A percentile compares a stretch with the other conserved stretches of the same genome.
These are phyloP conservation scores for Umbelopsis sp. DNA, from an alignment of 192 early-diverging fungal species.

Conservation along the genomic window DNA sequence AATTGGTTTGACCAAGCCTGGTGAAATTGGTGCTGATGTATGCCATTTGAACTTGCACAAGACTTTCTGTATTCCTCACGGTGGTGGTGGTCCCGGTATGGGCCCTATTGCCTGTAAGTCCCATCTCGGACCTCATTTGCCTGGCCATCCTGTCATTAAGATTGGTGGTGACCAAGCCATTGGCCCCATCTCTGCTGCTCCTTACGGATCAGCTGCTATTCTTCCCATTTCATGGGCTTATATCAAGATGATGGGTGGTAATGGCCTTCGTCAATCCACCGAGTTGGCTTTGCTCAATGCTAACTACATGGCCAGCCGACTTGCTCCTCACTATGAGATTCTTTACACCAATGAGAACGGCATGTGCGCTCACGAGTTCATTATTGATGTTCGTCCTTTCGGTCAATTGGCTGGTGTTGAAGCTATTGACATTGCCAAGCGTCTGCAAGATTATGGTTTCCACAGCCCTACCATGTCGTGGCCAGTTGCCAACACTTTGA, in stretches of 20 bases:
- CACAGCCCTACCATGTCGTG: slow-evolving; percentile 99
- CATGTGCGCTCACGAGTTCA: slow-evolving; percentile 99
- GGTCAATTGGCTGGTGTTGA: slow-evolving; percentile 74
- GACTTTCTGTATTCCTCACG: slow-evolving; percentile 98
- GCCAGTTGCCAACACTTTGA: slow-evolving; percentile 98
- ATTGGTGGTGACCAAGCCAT: slow-evolving; percentile 78
- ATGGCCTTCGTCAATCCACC: slow-evolving; percentile 87
- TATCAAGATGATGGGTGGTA: slow-evolving; percentile 96
- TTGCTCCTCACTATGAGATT: slow-evolving; percentile 90
- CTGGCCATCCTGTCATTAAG: slow-evolving; percentile 85
- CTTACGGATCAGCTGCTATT: slow-evolving; percentile 94
- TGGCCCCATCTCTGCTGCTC: slow-evolving; percentile 95
- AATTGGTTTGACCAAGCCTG: slow-evolving; percentile 83
- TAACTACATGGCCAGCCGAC: slow-evolving; percentile 96
- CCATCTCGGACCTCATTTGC: slow-evolving; percentile 90
- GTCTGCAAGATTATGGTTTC: slow-evolving; percentile 98
- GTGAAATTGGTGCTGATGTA: slow-evolving; percentile 97
- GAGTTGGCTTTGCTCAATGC: slow-evolving; percentile 94
- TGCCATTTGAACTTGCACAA: slow-evolving; percentile 99
- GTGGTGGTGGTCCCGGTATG: slow-evolving; percentile 98
- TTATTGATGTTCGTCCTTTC: slow-evolving; percentile 95
- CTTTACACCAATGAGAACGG: slow-evolving; percentile 93
- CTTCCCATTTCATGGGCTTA: slow-evolving; percentile 99
- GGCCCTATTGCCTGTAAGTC: slow-evolving; percentile 92
- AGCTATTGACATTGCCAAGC: slow-evolving; percentile 98